phyloP scores from a whole-genome alignment of 768 basidiomycete species.

The Lactarius vividus region DNA sequence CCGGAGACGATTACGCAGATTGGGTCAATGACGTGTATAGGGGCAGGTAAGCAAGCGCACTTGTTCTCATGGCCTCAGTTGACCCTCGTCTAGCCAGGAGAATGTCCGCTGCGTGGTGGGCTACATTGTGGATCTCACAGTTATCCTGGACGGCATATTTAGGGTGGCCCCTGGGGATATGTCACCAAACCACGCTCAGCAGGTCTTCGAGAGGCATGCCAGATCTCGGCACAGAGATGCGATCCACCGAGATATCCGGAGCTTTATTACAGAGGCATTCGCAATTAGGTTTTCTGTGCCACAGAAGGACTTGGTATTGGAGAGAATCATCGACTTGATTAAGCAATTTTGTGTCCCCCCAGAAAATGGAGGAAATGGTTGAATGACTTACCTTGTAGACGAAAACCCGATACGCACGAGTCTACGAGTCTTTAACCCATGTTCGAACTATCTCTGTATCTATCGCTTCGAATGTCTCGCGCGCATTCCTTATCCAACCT shows the following conservation, averaged over 20 bases:
- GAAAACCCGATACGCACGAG: no score
- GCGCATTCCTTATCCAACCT: no score
- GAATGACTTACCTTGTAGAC: neutral
- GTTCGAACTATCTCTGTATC: no score
- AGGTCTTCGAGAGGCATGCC: neutral
- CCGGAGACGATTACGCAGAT: neutral
- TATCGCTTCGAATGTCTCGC: no score
- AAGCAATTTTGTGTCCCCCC: neutral
- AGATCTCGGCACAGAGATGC: neutral
- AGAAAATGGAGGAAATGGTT: neutral
- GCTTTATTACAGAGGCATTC: slow-evolving; percentile 5
- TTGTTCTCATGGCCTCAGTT: neutral
- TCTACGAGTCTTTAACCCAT: no score
- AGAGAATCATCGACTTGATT: slow-evolving; percentile 20
- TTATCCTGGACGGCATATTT: slow-evolving; percentile 1
- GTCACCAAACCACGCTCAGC: neutral
- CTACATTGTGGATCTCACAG: slow-evolving; percentile 19
- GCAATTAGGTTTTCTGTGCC: neutral
- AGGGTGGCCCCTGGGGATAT: neutral
- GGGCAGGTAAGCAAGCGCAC: neutral
- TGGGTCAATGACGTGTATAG: slow-evolving; percentile 1
- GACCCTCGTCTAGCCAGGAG: slow-evolving; percentile 5
- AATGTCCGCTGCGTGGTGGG: slow-evolving; percentile 6
- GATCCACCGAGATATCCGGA: slow-evolving; percentile 3
- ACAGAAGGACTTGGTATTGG: slow-evolving; percentile 12